Conservation (phyloP, 768 basidiomycete species). For the Suillus luteus region DNA sequence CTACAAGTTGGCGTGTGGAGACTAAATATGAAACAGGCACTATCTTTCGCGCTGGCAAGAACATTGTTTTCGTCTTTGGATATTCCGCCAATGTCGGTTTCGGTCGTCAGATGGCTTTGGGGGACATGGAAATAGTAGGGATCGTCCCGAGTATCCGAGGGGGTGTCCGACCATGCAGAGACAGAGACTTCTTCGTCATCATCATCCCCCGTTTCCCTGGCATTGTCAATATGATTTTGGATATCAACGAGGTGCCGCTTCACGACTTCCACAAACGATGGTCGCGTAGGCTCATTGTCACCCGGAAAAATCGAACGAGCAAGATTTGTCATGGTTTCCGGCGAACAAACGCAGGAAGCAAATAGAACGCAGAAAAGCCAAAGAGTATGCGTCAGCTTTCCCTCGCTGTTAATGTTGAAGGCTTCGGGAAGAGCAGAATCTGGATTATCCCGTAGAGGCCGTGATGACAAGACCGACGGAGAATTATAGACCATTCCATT, state of each 20-base stretch:
- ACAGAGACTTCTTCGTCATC: slow-evolving; percentile 8
- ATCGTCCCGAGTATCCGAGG: slow-evolving; percentile 9
- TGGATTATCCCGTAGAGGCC: no score
- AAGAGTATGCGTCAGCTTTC: slow-evolving; percentile 49
- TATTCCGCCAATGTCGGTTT: slow-evolving; percentile 2
- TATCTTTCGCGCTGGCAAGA: slow-evolving; percentile 1
- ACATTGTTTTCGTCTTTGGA: neutral
- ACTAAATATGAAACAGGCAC: slow-evolving; percentile 1
- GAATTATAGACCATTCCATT: slow-evolving; percentile 2
- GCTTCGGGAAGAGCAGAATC: neutral
- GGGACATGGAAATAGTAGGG: neutral
- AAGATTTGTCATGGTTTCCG: neutral
- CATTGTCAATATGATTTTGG: slow-evolving; percentile 15
- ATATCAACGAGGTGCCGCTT: slow-evolving; percentile 12
- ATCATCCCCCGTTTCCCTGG: slow-evolving; percentile 24
- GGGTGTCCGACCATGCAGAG: neutral
- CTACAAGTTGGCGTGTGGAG: neutral
- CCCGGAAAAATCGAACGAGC: slow-evolving; percentile 14
- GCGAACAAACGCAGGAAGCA: slow-evolving; percentile 14
- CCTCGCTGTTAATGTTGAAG: slow-evolving; percentile 52
- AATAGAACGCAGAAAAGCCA: slow-evolving; percentile 47
- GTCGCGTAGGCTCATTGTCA: neutral
- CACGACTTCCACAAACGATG: slow-evolving; percentile 13
- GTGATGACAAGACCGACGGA: neutral
- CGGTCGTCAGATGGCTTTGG: neutral